Conservation (phyloP, 345 rosid genomes). For the Citrus sp. region DNA sequence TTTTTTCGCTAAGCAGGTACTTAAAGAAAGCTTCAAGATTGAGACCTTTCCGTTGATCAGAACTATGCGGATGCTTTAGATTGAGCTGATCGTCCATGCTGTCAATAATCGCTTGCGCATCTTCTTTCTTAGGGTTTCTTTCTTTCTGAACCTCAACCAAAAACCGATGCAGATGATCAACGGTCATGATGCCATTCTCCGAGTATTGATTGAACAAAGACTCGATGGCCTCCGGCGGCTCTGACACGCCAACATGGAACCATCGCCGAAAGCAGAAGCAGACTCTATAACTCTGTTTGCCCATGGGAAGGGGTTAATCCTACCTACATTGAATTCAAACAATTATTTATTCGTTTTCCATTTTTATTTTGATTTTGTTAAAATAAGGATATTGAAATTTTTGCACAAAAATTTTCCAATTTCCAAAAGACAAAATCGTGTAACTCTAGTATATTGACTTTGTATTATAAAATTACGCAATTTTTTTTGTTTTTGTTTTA, state of each 20-base stretch:
- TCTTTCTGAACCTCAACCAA: constrained; percentile 60
- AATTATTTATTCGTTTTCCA: too few species aligned
- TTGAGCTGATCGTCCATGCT: background rate
- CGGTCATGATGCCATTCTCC: constrained; percentile 54
- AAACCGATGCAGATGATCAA: constrained; percentile 50
- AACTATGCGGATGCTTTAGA: constrained; percentile 22
- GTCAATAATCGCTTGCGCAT: constrained; percentile 55
- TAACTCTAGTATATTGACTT: too few species aligned
- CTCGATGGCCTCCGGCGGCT: constrained; percentile 60
- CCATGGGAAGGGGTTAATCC: constrained; percentile 30
- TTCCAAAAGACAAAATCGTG: too few species aligned
- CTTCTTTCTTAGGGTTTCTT: constrained; percentile 34
- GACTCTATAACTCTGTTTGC: constrained; percentile 62
- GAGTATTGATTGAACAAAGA: constrained; percentile 49
- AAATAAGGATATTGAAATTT: too few species aligned
- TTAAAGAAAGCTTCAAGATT: constrained; percentile 60
- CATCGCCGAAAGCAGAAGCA: constrained; percentile 60
- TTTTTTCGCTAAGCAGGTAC: constrained; percentile 48
- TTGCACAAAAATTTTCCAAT: too few species aligned
- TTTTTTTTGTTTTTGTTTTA: too few species aligned
- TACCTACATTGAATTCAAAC: too few species aligned
- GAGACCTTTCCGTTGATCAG: constrained; percentile 40
- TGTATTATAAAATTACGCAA: too few species aligned
- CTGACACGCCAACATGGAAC: constrained; percentile 43
- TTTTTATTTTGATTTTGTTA: too few species aligned